Evolutionary conservation across 2,329 filamentous ascomycete genomes (phyloP), one percentile per base, ranked within the genome.

Genomic region (Diaporthe citri): DNA sequence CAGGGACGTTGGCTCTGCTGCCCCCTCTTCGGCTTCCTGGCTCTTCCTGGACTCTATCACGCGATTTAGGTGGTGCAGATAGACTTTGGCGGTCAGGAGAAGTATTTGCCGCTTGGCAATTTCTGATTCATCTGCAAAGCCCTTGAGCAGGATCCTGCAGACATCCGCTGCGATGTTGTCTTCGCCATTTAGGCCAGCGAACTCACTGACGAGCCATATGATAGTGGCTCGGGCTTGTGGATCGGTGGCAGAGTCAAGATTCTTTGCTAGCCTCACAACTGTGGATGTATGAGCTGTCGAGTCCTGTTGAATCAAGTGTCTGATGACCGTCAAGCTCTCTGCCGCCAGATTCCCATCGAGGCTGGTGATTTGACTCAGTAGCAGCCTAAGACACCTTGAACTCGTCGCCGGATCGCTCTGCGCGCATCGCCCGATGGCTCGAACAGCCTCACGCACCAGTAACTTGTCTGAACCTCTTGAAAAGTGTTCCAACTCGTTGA

Each of bases 161-260:
- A 98, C 95, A 80, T 99, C 97, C 0, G 96, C 93, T 0, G 97
- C 97, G 76, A 99, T 96, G 80, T 97, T 97, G 81, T 97, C 93
- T 75, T 96, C 93, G 13, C 93, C 90, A 73, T 95, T 91, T 3
- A 93, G 84, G 0, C 95, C 95, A 0, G 96, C 92, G 79, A 97
- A 98, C 83, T 99, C 97, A 60, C 97, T 97, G 0, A 98, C 96
- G 0, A 99, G 90, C 97, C 97, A 99, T 79, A 99, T 94, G 77
- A 99, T 98, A 67, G 95, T 98, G 4, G 97, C 97, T 78, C 97
- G 90, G 4, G 97, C 97, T 76, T 95, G 93, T 1, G 97, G 92
- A 76, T 97, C 96, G 0, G 94, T 95, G 2, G 95, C 94, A 4
- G 93, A 94, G 80, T 98, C 97, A 2, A 99, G 90, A 76, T 98